Conservation (phyloP, 2,329 filamentous ascomycete species). For the Penicillium freii region DNA sequence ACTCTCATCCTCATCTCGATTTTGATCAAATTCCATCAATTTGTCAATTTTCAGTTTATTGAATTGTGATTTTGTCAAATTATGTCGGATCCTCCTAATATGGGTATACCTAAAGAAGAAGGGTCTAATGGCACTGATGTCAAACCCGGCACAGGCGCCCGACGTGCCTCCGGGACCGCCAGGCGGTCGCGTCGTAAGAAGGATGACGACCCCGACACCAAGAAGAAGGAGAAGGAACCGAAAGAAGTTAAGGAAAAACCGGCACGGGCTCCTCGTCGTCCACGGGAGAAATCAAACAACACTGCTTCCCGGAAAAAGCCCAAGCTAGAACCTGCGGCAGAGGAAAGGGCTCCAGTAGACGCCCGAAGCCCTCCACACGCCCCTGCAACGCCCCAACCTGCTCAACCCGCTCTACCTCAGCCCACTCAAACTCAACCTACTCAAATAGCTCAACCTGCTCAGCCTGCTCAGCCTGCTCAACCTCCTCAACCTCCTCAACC, state of each 20-base stretch:
- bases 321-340: conserved; percentile 39
- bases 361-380: conserved; percentile 12
- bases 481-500: conserved; percentile 12
- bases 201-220: conserved; percentile 34
- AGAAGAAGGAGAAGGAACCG: conserved; percentile 31
- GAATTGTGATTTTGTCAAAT: not conserved
- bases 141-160: conserved; percentile 28
- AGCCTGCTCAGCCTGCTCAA: conserved; percentile 12
- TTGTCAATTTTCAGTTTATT: conserved; percentile 2
- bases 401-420: not conserved
- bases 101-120: conserved; percentile 29
- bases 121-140: conserved; percentile 22
- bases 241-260: conserved; percentile 24
- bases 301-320: conserved; percentile 48
- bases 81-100: conserved; percentile 34
- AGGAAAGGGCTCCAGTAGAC: conserved; percentile 12
- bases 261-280: conserved; percentile 32
- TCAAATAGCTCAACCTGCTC: conserved; percentile 1
- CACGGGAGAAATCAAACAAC: conserved; percentile 37
- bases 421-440: conserved; percentile 1
- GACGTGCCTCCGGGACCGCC: conserved; percentile 32
- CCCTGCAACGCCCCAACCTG: conserved; percentile 10
- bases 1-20: conserved; percentile 7
- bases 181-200: conserved; percentile 44
- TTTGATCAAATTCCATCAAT: conserved; percentile 19